A percentile compares a stretch with the other conserved stretches of the same genome.
Conservation (phyloP, 768 basidiomycete species). For the Gelatoporia subvermispora region DNA sequence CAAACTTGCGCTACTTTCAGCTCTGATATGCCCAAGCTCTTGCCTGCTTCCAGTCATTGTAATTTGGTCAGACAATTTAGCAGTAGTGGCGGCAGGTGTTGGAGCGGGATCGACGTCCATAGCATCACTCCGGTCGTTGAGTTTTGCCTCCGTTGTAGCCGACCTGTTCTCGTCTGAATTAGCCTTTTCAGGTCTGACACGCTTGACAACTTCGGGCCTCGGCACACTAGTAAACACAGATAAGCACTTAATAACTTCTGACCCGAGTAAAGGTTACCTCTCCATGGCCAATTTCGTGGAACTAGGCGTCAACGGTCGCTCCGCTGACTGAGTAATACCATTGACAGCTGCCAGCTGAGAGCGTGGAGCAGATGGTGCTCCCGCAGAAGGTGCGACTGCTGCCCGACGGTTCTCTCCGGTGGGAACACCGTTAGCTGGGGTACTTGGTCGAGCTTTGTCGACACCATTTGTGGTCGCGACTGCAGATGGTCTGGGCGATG, state of each 20-base stretch:
- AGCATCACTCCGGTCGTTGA: slow-evolving; percentile 4
- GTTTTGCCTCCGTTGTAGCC: too few relatives aligned
- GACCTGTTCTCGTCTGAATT: slow-evolving; percentile 25
- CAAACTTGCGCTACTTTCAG: not conserved
- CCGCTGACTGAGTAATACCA: slow-evolving; percentile 18
- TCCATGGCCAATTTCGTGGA: slow-evolving; percentile 59
- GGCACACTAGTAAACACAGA: slow-evolving; percentile 47
- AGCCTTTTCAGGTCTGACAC: slow-evolving; percentile 38
- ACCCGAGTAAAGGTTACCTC: slow-evolving; percentile 39
- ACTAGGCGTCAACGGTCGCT: slow-evolving; percentile 28
- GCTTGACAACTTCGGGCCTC: slow-evolving; percentile 74
- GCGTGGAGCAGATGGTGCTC: slow-evolving; percentile 53
- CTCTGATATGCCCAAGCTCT: slow-evolving; percentile 2
- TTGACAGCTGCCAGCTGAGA: slow-evolving; percentile 38
- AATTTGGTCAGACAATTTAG: slow-evolving; percentile 4
- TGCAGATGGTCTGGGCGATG: slow-evolving; percentile 3
- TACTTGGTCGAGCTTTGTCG: slow-evolving; percentile 10
- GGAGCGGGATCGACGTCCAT: slow-evolving; percentile 32
- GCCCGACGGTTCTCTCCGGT: slow-evolving; percentile 11
- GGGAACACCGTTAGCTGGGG: slow-evolving; percentile 6
- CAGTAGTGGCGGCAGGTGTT: not conserved
- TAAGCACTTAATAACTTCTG: not conserved
- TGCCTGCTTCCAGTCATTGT: slow-evolving; percentile 4
- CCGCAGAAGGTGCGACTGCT: slow-evolving; percentile 1
- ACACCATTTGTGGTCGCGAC: not conserved